phyloP scores from a whole-genome alignment of 306 rosid genomes.

The Alnus glutinosa region DNA sequence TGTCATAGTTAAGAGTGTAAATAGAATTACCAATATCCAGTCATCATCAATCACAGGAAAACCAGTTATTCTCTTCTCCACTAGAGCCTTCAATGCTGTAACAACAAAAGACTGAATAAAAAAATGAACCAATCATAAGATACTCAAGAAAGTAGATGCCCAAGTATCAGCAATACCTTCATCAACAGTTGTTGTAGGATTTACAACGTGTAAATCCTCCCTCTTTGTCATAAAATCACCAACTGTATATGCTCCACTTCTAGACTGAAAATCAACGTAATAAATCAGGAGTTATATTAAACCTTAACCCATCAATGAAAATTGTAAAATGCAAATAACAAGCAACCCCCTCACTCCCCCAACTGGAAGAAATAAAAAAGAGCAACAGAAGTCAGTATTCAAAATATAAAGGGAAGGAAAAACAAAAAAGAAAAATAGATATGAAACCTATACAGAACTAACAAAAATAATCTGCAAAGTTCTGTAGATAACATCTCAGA shows the following conservation, averaged over 20 bases:
- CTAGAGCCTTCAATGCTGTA: conserved; percentile 76
- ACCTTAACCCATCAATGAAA: background rate
- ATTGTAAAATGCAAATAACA: background rate
- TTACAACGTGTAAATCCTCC: conserved; percentile 63
- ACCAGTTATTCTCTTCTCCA: conserved; percentile 81
- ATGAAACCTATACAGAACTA: background rate
- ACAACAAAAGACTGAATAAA: conserved; percentile 9
- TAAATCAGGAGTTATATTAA: background rate
- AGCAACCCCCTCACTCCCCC: background rate
- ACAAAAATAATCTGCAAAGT: background rate
- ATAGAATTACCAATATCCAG: conserved; percentile 73
- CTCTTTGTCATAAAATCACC: conserved; percentile 89
- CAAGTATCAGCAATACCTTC: conserved; percentile 52
- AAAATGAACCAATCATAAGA: background rate
- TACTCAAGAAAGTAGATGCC: background rate
- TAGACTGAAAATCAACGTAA: conserved; percentile 40
- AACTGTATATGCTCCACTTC: conserved; percentile 58
- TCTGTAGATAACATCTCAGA: background rate
- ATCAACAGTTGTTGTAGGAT: conserved; percentile 72
- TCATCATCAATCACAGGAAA: conserved; percentile 92
- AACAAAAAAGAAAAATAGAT: background rate
- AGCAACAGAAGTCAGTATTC: background rate
- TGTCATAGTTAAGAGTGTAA: background rate
- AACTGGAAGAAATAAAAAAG: background rate
- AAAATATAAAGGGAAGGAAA: background rate